Evolutionary conservation across 768 basidiomycete species (phyloP).

Genomic region (Suillus weaverae): DNA sequence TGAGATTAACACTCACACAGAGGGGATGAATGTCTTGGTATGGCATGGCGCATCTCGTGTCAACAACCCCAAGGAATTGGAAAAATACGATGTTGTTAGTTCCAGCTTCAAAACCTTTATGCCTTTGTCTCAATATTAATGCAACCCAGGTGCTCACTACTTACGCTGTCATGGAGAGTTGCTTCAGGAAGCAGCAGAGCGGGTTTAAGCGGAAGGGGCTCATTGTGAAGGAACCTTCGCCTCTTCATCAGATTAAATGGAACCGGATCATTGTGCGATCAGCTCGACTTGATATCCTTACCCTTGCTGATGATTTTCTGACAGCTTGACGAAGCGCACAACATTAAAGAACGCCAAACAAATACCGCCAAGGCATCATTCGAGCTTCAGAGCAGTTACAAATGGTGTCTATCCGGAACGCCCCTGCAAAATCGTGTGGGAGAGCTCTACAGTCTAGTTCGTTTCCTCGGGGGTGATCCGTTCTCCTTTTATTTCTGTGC

Average conservation of each 20-base stretch:
- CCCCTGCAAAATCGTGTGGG: slow-evolving; percentile 99
- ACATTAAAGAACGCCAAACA: slow-evolving; percentile 92
- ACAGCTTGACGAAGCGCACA: slow-evolving; percentile 94
- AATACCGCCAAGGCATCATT: slow-evolving; percentile 99
- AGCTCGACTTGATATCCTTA: neutral
- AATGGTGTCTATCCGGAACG: slow-evolving; percentile 97
- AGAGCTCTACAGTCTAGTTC: slow-evolving; percentile 91
- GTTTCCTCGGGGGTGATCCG: slow-evolving; percentile 91
- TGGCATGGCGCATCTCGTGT: slow-evolving; percentile 87
- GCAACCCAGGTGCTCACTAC: slow-evolving; percentile 71
- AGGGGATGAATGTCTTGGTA: slow-evolving; percentile 81
- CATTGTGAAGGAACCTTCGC: slow-evolving; percentile 86
- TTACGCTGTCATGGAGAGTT: slow-evolving; percentile 87
- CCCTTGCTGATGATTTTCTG: neutral
- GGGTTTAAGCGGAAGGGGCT: slow-evolving; percentile 87
- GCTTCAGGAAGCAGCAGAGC: slow-evolving; percentile 87
- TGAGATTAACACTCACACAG: slow-evolving; percentile 86
- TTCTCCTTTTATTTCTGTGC: slow-evolving; percentile 90
- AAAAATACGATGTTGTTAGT: slow-evolving; percentile 85
- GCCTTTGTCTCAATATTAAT: slow-evolving; percentile 9
- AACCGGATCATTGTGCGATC: slow-evolving; percentile 67
- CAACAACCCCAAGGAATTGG: slow-evolving; percentile 62
- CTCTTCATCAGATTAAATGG: slow-evolving; percentile 85
- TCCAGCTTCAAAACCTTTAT: neutral
- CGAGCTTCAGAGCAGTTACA: slow-evolving; percentile 73